These are phyloP conservation scores for Gynostemma pentaphyllum DNA, from an alignment of 306 rosid genomes.

Conservation along the genomic window DNA sequence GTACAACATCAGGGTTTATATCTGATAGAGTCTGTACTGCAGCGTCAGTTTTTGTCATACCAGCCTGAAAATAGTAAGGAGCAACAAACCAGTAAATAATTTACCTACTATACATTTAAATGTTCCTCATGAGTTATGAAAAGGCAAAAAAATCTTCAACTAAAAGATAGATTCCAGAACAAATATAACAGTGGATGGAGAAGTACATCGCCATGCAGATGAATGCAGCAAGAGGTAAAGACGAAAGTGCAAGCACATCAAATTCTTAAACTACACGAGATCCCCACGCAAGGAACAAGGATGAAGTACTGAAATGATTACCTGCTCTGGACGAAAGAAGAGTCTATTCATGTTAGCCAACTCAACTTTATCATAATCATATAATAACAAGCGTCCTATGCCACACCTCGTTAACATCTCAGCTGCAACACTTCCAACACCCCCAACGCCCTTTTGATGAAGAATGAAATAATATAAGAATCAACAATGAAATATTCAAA, in stretches of 20 bases:
- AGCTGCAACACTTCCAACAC: conserved; percentile 98
- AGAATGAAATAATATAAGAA: neutral
- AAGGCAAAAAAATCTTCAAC: neutral
- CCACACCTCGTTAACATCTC: conserved; percentile 99
- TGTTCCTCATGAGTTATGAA: neutral
- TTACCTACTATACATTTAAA: neutral
- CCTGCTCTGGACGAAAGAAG: conserved; percentile 98
- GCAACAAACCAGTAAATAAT: neutral
- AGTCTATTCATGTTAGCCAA: conserved; percentile 96
- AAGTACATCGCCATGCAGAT: neutral
- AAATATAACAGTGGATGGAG: neutral
- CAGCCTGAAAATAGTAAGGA: conserved; percentile 33
- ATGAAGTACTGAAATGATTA: conserved; percentile 12
- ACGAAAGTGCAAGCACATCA: conserved; percentile 1
- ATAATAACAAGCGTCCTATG: conserved; percentile 88
- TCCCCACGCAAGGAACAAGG: conserved; percentile 7
- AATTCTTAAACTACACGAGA: neutral
- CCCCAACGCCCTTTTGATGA: conserved; percentile 73
- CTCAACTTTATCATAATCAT: conserved; percentile 98
- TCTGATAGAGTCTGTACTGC: conserved; percentile 89
- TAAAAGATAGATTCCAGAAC: neutral
- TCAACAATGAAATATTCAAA: neutral
- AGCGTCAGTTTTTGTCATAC: conserved; percentile 97
- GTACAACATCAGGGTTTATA: conserved; percentile 90
- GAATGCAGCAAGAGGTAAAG: neutral